Base-by-base conservation (phyloP, 1,284 basidiomycete species). In the Inonotus obliquus region DNA sequence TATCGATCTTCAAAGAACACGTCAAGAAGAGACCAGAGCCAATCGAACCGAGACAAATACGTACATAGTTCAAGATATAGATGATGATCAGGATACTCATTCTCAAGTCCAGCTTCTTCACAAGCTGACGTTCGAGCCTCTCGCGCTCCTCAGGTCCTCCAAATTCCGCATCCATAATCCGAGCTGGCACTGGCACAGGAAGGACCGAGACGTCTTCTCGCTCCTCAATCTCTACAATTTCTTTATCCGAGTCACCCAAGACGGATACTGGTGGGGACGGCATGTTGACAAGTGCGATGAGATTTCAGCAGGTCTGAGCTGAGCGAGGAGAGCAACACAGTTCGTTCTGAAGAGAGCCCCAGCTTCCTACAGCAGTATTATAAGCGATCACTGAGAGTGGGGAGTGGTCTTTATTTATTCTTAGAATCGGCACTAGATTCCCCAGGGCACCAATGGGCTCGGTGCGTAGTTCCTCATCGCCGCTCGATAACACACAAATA, bases 51-150 rank as follows among this genome's bases (percentile, higher is more conserved):
- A n/a, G 38, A n/a, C 17, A n/a, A 17, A 44, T 49, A 68, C 74
- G 56, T 66, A 80, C 77, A 72, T 80, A 82, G 68, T 83, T 85
- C 41, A 84, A 63, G 58, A 83, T 81, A 66, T 84, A 83, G 54
- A 85, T 82, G 35, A 81, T 64, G 27, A 84, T 72, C 63, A 82
- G 66, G 38, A 83, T 79, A 25, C 72, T 68, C 80, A 82, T 81
- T 52, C 76, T 73, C 51, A 76, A 62, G 66, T 81, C 81, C 41
- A 81, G 65, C 69, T 82, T 84, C 63, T 73, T 68, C 54, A 84
- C 62, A 13, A 84, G 72, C 60, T 73, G 77, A 51, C 70, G 74
- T 70, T 83, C 81, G 4, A 82, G 69, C 48, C 35, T 67, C 62
- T 69, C 73, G 59, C 77, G 72, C 7, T 70, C 74, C 59, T 77